These are phyloP conservation scores for Naegleria lovaniensis DNA, from an alignment of 208 protist genomes.

Conservation along the genomic window DNA sequence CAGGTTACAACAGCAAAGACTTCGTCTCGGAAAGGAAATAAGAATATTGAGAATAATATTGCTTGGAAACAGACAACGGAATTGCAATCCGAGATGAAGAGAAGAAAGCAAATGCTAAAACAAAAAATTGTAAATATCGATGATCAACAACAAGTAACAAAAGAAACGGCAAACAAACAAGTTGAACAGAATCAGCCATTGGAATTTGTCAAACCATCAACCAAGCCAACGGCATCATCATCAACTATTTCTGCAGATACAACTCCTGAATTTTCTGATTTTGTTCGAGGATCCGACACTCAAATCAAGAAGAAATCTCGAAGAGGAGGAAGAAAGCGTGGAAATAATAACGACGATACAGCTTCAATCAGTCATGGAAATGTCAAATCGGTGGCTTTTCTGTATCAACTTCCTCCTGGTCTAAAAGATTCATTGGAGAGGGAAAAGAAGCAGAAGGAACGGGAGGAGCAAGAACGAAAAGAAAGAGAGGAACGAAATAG, in stretches of 20 bases:
- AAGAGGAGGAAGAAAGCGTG: neutral
- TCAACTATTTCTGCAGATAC: neutral
- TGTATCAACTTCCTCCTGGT: neutral
- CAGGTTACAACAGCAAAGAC: neutral
- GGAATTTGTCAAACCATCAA: neutral
- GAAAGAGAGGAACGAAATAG: neutral
- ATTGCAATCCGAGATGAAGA: neutral
- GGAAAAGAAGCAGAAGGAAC: neutral
- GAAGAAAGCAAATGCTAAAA: neutral
- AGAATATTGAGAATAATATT: neutral
- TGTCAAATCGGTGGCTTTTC: neutral
- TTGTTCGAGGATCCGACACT: neutral
- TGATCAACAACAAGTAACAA: neutral
- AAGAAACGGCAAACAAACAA: neutral
- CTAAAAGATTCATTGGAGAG: neutral
- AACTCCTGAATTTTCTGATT: neutral
- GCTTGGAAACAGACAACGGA: neutral
- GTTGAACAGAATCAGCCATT: neutral
- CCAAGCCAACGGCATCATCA: neutral
- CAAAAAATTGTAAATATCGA: neutral
- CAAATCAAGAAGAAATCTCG: neutral
- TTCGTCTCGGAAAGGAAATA: neutral
- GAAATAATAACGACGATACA: neutral
- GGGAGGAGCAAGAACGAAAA: neutral
- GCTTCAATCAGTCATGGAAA: neutral